These are phyloP conservation scores for rapeseed (Brassica napus) DNA, from an alignment of 345 rosid species.

Conservation along the genomic window Da-Ae NC_063449.1:31109001-31109500, in stretches of 20 bases:
- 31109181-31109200: neutral
- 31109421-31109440: conserved; percentile 62
- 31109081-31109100: neutral
- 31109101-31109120: neutral
- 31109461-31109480: conserved; percentile 85
- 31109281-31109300: neutral
- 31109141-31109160: neutral
- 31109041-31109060: neutral
- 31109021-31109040: conserved; percentile 6
- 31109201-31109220: conserved; percentile 92
- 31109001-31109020: conserved; percentile 88
- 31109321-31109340: neutral
- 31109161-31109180: conserved; percentile 1
- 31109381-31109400: neutral
- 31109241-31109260: conserved; percentile 96
- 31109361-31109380: conserved; percentile 2
- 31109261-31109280: conserved; percentile 68
- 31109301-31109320: conserved; percentile 1
- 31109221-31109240: conserved; percentile 94
- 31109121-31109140: neutral
- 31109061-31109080: neutral
- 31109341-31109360: neutral
- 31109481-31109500: conserved; percentile 89
- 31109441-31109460: conserved; percentile 96
- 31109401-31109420: neutral